Percentiles rank a stretch among this genome's conserved stretches.
These are phyloP conservation scores for Thalassiosira hispida DNA, from an alignment of 352 stramenopile genomes.

Conservation along the genomic window DNA sequence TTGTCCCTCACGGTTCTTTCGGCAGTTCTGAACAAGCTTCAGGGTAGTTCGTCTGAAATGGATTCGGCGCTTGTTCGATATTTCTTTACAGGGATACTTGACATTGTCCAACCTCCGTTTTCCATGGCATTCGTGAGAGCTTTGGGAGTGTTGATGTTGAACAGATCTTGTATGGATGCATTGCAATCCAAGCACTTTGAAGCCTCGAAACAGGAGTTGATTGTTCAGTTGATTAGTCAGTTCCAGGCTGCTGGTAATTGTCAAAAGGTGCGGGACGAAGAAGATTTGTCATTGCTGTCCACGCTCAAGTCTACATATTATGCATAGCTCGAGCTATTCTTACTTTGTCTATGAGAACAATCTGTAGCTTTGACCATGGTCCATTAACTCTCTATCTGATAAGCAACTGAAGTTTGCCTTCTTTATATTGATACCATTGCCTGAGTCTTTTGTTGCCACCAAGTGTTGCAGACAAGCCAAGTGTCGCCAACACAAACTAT, in stretches of 20 bases:
- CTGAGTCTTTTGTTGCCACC: too few relatives aligned
- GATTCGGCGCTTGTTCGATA: constrained; percentile 77
- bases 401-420: too few relatives aligned
- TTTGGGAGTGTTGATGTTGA: constrained; percentile 57
- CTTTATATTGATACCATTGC: too few relatives aligned
- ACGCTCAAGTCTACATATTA: constrained; percentile 5
- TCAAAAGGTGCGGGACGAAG: constrained; percentile 4
- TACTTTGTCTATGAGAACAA: too few relatives aligned
- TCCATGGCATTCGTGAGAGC: constrained; percentile 63
- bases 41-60: constrained; percentile 56
- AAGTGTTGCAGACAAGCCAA: too few relatives aligned
- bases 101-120: constrained; percentile 66
- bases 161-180: constrained; percentile 66
- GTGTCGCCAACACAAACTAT: too few relatives aligned
- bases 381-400: too few relatives aligned
- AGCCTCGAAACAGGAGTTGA: constrained; percentile 24
- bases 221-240: constrained; percentile 36
- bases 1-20: constrained; percentile 62
- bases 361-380: too few relatives aligned
- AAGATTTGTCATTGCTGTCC: constrained; percentile 5
- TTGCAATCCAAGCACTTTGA: constrained; percentile 74
- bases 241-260: constrained; percentile 6
- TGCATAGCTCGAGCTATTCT: too few relatives aligned
- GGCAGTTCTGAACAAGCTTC: constrained; percentile 53
- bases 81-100: constrained; percentile 70